Evolutionary conservation across 2,329 filamentous ascomycete genomes (phyloP), one percentile per base, ranked within the genome.

Genomic region (Blastomyces silverae): DNA sequence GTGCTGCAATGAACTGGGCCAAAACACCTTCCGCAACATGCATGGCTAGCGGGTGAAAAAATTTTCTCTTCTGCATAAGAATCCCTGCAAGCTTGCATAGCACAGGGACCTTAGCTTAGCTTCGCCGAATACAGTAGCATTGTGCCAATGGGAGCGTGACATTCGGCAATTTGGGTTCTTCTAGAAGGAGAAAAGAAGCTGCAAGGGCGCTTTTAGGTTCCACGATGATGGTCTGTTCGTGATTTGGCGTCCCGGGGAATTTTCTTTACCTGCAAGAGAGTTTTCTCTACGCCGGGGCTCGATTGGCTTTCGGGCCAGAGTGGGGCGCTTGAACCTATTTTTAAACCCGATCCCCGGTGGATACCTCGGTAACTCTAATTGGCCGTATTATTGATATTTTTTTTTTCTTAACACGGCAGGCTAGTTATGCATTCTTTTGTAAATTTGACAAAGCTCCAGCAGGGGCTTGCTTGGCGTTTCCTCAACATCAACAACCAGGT

Each of bases 91-190:
- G 1, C 34, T 37, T 37, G 34, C 34, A 2, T n/a, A 7, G 34
- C 42, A 25, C 55, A n/a, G n/a, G 31, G 6, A 8, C 2, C 20
- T 5, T 25, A 22, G 10, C 10, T 42, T 58, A 58, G 55, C 55
- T 42, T n/a, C 34, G 8, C 55, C 34, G 31, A 42, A 34, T 7
- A 25, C 34, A 10, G 55, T 42, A 42, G 55, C 34, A 31, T n/a
- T 34, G 28, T 56, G 52, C 52, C 52, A 56, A 56, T 56, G 28
- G 31, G 52, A 56, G 53, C 34, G 53, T 56, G 53, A 56, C 53
- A 56, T 56, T 20, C 15, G 31, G 53, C 53, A 25, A 6, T 56
- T 20, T n/a, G 28, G 4, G 53, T 34, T 34, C 17, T 31, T 34
- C 31, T 4, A 34, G 53, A 37, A 56, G 17, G 7, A 34, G 28